Evolutionary conservation across 371 early-diverging fungal genomes (phyloP).

Genomic region (Mortierella sp.): DNA sequence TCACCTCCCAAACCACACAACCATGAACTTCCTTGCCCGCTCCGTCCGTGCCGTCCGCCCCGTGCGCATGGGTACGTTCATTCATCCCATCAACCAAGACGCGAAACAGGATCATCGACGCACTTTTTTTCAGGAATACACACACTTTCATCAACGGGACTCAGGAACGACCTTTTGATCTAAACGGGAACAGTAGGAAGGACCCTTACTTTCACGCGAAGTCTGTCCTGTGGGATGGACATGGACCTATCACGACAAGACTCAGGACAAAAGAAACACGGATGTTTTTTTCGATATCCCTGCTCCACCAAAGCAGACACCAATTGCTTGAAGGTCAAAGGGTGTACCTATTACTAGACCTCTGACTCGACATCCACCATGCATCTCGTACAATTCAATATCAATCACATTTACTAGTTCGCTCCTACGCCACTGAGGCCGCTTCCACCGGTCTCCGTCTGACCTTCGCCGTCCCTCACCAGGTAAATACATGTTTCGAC

Average conservation of each 20-base stretch:
- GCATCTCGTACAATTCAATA: background rate
- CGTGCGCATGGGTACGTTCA: constrained; percentile 48
- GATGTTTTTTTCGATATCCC: too few species aligned
- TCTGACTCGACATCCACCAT: background rate
- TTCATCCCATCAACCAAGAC: background rate
- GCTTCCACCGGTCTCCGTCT: constrained; percentile 79
- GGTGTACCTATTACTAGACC: too few species aligned
- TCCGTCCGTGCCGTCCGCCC: constrained; percentile 55
- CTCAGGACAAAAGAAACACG: too few species aligned
- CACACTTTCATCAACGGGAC: background rate
- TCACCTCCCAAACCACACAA: constrained; percentile 14
- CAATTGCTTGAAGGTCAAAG: too few species aligned
- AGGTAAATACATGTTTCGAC: constrained; percentile 63
- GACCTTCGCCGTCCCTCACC: constrained; percentile 93
- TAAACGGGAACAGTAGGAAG: too few species aligned
- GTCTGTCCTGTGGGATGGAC: too few species aligned
- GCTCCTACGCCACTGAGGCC: constrained; percentile 83
- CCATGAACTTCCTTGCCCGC: constrained; percentile 56
- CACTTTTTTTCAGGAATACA: background rate
- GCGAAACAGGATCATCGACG: too few species aligned
- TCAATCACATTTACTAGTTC: constrained; percentile 56
- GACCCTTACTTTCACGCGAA: too few species aligned
- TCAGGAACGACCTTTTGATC: background rate
- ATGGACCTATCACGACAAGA: too few species aligned
- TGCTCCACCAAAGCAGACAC: too few species aligned